phyloP scores from a whole-genome alignment of 345 rosid genomes.

The Litchi chinensis region DNA sequence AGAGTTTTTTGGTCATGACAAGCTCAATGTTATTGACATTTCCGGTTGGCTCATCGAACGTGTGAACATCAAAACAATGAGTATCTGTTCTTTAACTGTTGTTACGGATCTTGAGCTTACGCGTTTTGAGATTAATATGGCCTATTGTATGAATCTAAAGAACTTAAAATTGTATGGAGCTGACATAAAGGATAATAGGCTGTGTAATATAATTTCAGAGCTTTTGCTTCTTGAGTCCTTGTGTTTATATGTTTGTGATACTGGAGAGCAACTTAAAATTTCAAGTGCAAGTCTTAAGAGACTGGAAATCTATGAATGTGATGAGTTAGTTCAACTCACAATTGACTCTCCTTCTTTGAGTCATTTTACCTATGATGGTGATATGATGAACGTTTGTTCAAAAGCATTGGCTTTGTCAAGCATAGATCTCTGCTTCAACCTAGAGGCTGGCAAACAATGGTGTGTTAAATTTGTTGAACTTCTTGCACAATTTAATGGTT shows the following conservation, averaged over 20 bases:
- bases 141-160: not conserved
- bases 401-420: not conserved
- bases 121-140: not conserved
- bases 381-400: not conserved
- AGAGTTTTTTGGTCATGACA: not conserved
- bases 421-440: not conserved
- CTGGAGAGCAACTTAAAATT: not conserved
- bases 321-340: not conserved
- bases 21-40: not conserved
- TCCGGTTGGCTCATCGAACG: not conserved
- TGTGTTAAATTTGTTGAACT: not conserved
- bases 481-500: not conserved
- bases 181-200: not conserved
- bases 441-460: not conserved
- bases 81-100: not conserved
- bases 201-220: not conserved
- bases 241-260: not conserved
- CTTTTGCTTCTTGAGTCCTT: not conserved
- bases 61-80: not conserved
- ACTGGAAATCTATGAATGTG: not conserved
- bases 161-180: not conserved
- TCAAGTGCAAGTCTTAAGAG: not conserved
- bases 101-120: not conserved
- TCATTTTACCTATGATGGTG: not conserved
- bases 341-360: not conserved